These are phyloP conservation scores for Phytopythium aichiense DNA, from an alignment of 352 stramenopile genomes.

Conservation along the genomic window DNA sequence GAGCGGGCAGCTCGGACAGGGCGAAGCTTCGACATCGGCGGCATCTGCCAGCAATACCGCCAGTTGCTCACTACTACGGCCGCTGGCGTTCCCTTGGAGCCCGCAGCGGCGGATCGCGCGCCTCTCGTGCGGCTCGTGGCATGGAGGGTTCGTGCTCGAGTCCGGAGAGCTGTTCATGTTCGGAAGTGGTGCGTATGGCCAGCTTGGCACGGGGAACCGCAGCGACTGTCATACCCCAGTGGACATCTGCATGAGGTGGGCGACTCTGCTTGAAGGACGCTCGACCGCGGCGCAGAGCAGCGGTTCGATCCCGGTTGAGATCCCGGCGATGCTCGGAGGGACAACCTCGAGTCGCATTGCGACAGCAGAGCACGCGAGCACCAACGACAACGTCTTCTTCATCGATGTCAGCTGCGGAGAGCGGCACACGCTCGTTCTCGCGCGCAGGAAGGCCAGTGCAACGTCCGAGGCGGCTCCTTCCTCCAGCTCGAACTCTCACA, in stretches of 20 bases:
- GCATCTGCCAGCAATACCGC: background rate
- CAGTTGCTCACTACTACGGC: slow-evolving; percentile 8
- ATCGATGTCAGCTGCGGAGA: slow-evolving; percentile 64
- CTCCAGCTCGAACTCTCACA: slow-evolving; percentile 12
- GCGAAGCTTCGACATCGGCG: slow-evolving; percentile 19
- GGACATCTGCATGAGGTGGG: slow-evolving; percentile 38
- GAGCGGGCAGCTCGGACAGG: slow-evolving; percentile 60
- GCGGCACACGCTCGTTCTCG: slow-evolving; percentile 54
- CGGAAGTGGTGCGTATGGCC: slow-evolving; percentile 54
- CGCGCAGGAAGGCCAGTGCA: slow-evolving; percentile 2
- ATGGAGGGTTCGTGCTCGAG: slow-evolving; percentile 64
- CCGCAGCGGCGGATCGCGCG: slow-evolving; percentile 26
- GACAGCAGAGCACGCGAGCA: slow-evolving; percentile 5
- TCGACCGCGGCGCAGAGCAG: background rate
- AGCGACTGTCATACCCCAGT: slow-evolving; percentile 18
- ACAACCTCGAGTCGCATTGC: too few species aligned
- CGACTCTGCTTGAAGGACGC: slow-evolving; percentile 15
- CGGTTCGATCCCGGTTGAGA: background rate
- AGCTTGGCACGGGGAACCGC: slow-evolving; percentile 38
- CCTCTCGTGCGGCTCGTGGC: slow-evolving; percentile 45
- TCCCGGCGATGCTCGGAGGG: background rate
- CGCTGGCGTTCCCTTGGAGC: slow-evolving; percentile 23
- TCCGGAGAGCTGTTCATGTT: slow-evolving; percentile 63
- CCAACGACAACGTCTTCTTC: slow-evolving; percentile 42
- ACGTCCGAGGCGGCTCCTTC: background rate